Conservation (phyloP, 495 filamentous ascomycete species). For the Trichoderma virens region DNA sequence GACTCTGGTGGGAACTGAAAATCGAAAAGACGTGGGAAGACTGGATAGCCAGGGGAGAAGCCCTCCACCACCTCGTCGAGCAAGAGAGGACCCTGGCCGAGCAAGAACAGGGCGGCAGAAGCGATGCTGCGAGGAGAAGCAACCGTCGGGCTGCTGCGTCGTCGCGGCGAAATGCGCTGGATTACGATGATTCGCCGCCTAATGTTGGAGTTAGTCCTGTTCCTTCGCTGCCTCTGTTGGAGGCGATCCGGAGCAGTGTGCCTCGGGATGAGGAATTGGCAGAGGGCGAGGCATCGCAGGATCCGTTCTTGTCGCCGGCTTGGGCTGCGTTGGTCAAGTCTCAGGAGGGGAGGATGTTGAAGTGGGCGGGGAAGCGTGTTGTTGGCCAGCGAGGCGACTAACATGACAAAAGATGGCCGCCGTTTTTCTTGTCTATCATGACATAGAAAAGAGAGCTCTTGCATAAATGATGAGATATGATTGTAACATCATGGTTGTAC, state of each 20-base stretch:
- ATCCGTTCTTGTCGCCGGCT: slow-evolving; percentile 8
- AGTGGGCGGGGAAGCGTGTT: not conserved
- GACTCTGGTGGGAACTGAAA: slow-evolving; percentile 5
- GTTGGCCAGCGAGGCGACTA: not conserved
- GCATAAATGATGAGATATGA: not conserved
- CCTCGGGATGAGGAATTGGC: not conserved
- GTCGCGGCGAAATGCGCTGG: not conserved
- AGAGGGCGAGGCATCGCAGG: not conserved
- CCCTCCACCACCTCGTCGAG: slow-evolving; percentile 36
- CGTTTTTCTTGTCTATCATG: not conserved
- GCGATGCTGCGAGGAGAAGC: not conserved
- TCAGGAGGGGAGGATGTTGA: not conserved
- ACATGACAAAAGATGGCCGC: not conserved
- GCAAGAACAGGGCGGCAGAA: slow-evolving; percentile 21
- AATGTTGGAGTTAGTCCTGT: not conserved
- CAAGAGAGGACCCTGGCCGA: slow-evolving; percentile 32
- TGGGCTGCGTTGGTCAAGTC: not conserved
- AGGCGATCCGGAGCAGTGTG: not conserved
- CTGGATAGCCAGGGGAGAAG: slow-evolving; percentile 26
- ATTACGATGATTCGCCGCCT: not conserved
- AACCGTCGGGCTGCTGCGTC: not conserved
- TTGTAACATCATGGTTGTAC: not conserved
- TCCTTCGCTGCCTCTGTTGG: not conserved
- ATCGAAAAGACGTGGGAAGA: slow-evolving; percentile 16
- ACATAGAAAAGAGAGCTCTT: not conserved